Percentiles rank a stretch among this genome's conserved stretches.
Evolutionary conservation across 768 basidiomycete genomes (phyloP).

Genomic region (Aureoboletus auriporus): DNA sequence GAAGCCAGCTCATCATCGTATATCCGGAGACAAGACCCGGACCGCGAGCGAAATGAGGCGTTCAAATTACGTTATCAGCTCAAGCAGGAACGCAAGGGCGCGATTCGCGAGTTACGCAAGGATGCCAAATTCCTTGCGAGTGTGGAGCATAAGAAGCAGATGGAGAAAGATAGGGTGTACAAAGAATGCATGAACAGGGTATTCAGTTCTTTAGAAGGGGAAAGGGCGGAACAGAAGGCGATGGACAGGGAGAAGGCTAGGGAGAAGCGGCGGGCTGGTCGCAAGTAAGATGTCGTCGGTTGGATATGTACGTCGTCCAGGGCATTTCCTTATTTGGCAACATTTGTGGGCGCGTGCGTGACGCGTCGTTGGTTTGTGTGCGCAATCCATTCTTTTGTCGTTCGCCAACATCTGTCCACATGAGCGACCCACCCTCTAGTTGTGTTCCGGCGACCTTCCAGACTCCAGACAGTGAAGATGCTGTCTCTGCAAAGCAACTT

Average conservation of each 20-base stretch:
- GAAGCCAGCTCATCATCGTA: conserved; percentile 72
- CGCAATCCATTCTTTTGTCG: no score
- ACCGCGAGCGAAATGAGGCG: conserved; percentile 84
- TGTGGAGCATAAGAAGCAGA: conserved; percentile 80
- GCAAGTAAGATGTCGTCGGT: conserved; percentile 45
- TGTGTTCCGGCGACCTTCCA: conserved; percentile 29
- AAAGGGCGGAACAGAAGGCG: conserved; percentile 92
- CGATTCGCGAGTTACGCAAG: conserved; percentile 93
- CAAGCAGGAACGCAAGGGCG: conserved; percentile 96
- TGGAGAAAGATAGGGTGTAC: conserved; percentile 81
- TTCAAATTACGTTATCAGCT: conserved; percentile 83
- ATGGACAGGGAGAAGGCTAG: conserved; percentile 80
- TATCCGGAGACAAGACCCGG: conserved; percentile 80
- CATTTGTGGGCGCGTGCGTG: not conserved
- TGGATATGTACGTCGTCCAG: no score
- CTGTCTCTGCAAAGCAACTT: conserved; percentile 35
- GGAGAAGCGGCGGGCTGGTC: conserved; percentile 73
- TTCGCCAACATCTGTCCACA: not conserved
- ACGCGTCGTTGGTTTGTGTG: not conserved
- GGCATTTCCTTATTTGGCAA: conserved; percentile 8
- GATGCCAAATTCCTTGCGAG: conserved; percentile 90
- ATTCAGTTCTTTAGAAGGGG: conserved; percentile 71
- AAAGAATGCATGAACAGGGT: conserved; percentile 81
- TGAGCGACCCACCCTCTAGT: conserved; percentile 26
- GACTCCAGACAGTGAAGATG: conserved; percentile 23